Conservation (phyloP, 2,329 filamentous ascomycete species). For the Metarhizium sp. region DNA sequence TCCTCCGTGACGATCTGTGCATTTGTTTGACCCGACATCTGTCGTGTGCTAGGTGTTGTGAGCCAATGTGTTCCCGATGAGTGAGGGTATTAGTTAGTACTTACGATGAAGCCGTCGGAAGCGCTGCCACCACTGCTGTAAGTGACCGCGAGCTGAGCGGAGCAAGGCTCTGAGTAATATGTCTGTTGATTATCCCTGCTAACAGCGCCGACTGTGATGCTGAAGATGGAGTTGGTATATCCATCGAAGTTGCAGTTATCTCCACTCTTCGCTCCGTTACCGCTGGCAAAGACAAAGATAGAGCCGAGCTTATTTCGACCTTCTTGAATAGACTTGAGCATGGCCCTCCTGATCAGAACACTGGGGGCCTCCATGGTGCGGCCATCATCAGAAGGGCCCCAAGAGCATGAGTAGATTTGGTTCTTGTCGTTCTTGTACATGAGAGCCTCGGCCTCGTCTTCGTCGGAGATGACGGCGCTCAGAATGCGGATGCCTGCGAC, state of each 20-base stretch:
- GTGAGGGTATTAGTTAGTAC: slow-evolving; percentile 14
- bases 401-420: slow-evolving; percentile 97
- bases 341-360: slow-evolving; percentile 77
- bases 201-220: slow-evolving; percentile 90
- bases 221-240: slow-evolving; percentile 99
- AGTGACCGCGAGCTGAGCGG: slow-evolving; percentile 88
- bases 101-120: slow-evolving; percentile 55
- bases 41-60: slow-evolving; percentile 62
- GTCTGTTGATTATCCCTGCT: slow-evolving; percentile 82
- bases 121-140: slow-evolving; percentile 83
- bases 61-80: neutral
- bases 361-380: slow-evolving; percentile 89
- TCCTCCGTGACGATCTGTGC: slow-evolving; percentile 77
- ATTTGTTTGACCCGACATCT: slow-evolving; percentile 76
- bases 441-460: slow-evolving; percentile 84
- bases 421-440: slow-evolving; percentile 89
- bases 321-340: slow-evolving; percentile 85
- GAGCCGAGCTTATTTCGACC: slow-evolving; percentile 77
- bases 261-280: slow-evolving; percentile 76
- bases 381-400: slow-evolving; percentile 93
- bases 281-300: slow-evolving; percentile 90
- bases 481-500: slow-evolving; percentile 90
- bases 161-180: slow-evolving; percentile 94
- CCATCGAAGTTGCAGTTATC: slow-evolving; percentile 99
- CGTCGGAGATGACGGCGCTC: slow-evolving; percentile 80